phyloP scores from a whole-genome alignment of 2,329 filamentous ascomycete genomes.

The Colletotrichum endophyticum region DNA sequence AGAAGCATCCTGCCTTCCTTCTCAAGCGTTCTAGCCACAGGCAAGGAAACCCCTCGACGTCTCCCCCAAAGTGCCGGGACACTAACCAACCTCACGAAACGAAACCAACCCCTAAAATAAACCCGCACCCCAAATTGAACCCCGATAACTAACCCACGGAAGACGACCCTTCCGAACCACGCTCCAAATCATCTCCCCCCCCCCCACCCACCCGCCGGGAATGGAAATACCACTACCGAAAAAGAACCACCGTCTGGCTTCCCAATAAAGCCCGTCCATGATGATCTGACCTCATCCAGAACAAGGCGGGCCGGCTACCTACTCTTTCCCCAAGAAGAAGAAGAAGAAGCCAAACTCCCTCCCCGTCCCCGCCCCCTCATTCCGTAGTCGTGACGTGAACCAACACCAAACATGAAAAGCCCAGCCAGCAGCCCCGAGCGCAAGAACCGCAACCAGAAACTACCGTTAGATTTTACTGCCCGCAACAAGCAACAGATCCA shows the following conservation, averaged over 20 bases:
- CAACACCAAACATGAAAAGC: neutral
- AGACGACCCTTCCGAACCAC: neutral
- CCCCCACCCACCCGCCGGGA: neutral
- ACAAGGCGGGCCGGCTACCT: neutral
- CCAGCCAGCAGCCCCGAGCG: neutral
- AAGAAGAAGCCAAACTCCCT: no score
- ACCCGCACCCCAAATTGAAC: neutral
- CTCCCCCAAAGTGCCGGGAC: neutral
- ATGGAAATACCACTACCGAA: neutral
- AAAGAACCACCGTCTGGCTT: no score
- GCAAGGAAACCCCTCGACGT: neutral
- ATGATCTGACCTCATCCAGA: neutral
- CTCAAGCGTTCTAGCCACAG: neutral
- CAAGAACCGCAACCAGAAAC: neutral
- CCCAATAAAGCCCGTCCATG: neutral
- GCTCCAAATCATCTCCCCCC: neutral
- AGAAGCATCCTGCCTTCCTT: neutral
- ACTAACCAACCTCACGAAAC: neutral
- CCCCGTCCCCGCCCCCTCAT: neutral
- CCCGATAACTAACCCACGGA: neutral
- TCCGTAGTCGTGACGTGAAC: neutral
- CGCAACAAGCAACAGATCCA: neutral
- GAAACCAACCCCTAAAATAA: neutral
- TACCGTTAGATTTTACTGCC: neutral
- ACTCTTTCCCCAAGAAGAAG: neutral